Evolutionary conservation across 768 basidiomycete species (phyloP).

Genomic region (Auriscalpium vulgare): DNA sequence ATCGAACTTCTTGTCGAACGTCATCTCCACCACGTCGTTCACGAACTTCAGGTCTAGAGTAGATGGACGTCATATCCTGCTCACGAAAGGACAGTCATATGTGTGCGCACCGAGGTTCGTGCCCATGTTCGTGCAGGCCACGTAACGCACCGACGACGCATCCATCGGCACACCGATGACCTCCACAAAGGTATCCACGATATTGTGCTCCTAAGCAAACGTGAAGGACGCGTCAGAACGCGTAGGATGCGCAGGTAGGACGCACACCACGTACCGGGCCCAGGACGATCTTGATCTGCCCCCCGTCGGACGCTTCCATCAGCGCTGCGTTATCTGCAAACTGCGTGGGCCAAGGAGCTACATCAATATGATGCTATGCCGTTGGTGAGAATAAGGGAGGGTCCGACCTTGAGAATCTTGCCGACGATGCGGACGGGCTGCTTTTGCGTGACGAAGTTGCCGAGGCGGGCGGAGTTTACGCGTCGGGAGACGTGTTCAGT

Average conservation of each 20-base stretch:
- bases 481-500: slow-evolving; percentile 2
- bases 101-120: slow-evolving; percentile 50
- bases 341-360: not conserved
- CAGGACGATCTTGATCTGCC: slow-evolving; percentile 6
- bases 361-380: not conserved
- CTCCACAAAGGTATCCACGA: slow-evolving; percentile 50
- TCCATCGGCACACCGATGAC: slow-evolving; percentile 55
- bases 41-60: slow-evolving; percentile 48
- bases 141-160: slow-evolving; percentile 48
- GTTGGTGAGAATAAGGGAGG: not conserved
- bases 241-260: not conserved
- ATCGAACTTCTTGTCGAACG: slow-evolving; percentile 49
- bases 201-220: slow-evolving; percentile 27
- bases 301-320: slow-evolving; percentile 13
- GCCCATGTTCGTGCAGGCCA: slow-evolving; percentile 48
- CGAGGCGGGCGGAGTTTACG: slow-evolving; percentile 10
- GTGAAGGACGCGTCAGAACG: not conserved
- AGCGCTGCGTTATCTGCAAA: slow-evolving; percentile 7
- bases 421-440: slow-evolving; percentile 10
- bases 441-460: not conserved
- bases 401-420: slow-evolving; percentile 11
- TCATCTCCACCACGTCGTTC: slow-evolving; percentile 53
- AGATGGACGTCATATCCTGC: not conserved
- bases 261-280: not conserved
- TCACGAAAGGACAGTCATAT: not conserved